Evolutionary conservation across 140 eudicot species (phyloP), one percentile per base, ranked within the genome.

Genomic region (Flaveria floridana): DNA sequence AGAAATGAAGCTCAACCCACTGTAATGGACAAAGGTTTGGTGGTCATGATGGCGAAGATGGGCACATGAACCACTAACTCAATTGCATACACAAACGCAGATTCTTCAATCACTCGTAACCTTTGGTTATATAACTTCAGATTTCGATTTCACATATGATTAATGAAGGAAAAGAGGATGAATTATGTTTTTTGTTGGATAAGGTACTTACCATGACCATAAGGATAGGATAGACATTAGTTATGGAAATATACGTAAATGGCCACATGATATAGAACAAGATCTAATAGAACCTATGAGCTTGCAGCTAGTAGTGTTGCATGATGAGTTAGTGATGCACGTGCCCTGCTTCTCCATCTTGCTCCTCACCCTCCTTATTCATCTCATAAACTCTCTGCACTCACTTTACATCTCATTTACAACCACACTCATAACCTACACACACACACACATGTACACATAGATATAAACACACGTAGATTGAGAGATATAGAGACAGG

Each of bases 271-370:
- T 34, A 5, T 34, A 34, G 41, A 34, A 34, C 8, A 34, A 34
- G 41, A 34, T 34, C 8, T 1, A 10, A 10, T 7, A 44, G 50
- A 44, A 44, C 7, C 50, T 9, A 44, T 44, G 14, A 44, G 10
- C 13, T 7, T 11, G 14, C 41, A 34, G 41, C 13, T 11, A 2
- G 26, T 55, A 56, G 10, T 15, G 12, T 21, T 75, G 34, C 67
- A 18, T 13, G 65, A 63, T 20, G 67, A 86, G 90, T 84, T 86
- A 85, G 90, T 78, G 83, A 83, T 91, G 89, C 97, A 91, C 96
- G 97, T 88, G 92, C 97, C 96, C 97, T 88, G 96, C 97, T 91
- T 91, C 97, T 88, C 97, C 97, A 91, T 91, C 97, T 77, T 85
- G 96, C 85, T 86, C 92, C 74, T 20, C 93, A 70, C 90, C 85